phyloP scores from a whole-genome alignment of 2,329 filamentous ascomycete genomes.

The Aspergillus tubingensis region DNA sequence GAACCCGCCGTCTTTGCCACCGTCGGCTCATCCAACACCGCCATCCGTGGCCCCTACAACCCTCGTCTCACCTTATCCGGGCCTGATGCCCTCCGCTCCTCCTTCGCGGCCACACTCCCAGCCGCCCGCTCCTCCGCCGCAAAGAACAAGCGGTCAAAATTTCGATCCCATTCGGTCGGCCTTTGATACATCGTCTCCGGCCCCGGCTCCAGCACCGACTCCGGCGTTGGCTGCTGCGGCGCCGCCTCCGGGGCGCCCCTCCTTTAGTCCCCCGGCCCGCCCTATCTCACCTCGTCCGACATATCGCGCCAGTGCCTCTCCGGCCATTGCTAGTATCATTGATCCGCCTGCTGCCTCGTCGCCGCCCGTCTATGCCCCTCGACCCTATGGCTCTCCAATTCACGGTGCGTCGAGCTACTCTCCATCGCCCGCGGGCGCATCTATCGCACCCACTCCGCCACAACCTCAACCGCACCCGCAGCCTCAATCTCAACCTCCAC shows the following conservation, averaged over 20 bases:
- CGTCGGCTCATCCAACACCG: conserved; percentile 31
- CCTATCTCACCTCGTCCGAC: conserved; percentile 52
- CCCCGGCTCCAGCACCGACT: conserved; percentile 27
- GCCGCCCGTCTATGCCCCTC: conserved; percentile 31
- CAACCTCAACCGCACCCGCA: conserved; percentile 27
- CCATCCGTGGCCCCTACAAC: conserved; percentile 28
- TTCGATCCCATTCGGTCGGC: conserved; percentile 86
- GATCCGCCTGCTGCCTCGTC: conserved; percentile 58
- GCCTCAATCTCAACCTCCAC: conserved; percentile 14
- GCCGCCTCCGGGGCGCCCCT: conserved; percentile 11
- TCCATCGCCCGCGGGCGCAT: conserved; percentile 28
- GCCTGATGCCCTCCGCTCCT: conserved; percentile 23
- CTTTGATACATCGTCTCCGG: conserved; percentile 48
- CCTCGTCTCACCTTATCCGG: conserved; percentile 20
- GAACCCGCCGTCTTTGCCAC: conserved; percentile 25
- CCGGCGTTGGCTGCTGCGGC: conserved; percentile 32
- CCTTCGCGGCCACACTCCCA: conserved; percentile 45
- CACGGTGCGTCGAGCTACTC: conserved; percentile 28
- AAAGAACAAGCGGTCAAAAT: conserved; percentile 72
- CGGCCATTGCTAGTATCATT: conserved; percentile 87
- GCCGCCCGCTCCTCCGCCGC: conserved; percentile 43
- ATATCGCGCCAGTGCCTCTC: conserved; percentile 79
- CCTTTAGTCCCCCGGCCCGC: conserved; percentile 50
- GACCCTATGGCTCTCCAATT: conserved; percentile 31
- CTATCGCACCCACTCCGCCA: conserved; percentile 27